Evolutionary conservation across 306 rosid genomes (phyloP).

Genomic region (Citrullus amarus): DNA sequence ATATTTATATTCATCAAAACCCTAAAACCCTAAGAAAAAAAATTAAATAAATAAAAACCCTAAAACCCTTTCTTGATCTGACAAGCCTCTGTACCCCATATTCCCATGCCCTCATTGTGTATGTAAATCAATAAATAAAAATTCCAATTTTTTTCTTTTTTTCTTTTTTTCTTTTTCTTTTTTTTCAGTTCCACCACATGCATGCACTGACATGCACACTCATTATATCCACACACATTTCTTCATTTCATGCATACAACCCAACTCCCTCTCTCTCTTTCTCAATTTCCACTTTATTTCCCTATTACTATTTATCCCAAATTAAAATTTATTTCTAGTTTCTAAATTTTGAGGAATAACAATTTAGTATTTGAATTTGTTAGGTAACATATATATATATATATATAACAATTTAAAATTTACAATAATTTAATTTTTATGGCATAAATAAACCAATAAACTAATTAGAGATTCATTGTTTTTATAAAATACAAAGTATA

Average conservation of each 20-base stretch:
- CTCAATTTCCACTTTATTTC: not conserved
- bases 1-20: not conserved
- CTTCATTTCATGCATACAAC: slow-evolving; percentile 28
- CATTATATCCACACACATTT: slow-evolving; percentile 33
- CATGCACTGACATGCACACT: slow-evolving; percentile 65
- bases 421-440: too few species aligned
- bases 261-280: not conserved
- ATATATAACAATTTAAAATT: too few species aligned
- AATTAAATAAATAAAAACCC: not conserved
- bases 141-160: too few species aligned
- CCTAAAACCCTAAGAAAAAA: not conserved
- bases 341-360: too few species aligned
- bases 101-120: not conserved
- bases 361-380: too few species aligned
- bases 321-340: too few species aligned
- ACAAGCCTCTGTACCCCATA: not conserved
- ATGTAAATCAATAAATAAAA: not conserved
- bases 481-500: too few species aligned
- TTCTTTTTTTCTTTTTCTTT: too few species aligned
- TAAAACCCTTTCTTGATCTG: not conserved
- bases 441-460: too few species aligned
- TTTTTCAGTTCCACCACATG: slow-evolving; percentile 26
- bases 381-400: too few species aligned
- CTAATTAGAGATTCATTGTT: too few species aligned
- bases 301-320: too few species aligned